Percentiles rank a stretch among this genome's conserved stretches.
These are phyloP conservation scores for Corylus heterophylla DNA, from an alignment of 306 rosid genomes.

Conservation along the genomic window DNA sequence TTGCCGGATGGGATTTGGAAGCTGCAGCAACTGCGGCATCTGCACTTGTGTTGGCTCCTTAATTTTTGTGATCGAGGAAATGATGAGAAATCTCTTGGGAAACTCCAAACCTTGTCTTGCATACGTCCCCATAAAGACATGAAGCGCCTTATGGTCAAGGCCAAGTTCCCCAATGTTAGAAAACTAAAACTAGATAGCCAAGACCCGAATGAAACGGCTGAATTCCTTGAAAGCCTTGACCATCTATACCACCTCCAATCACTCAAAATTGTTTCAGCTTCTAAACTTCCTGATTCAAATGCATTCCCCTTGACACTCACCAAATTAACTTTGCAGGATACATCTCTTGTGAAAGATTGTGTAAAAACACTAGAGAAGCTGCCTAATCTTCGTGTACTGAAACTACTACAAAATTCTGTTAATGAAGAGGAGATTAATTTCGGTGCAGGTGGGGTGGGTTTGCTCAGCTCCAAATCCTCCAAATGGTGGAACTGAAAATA, in stretches of 20 bases:
- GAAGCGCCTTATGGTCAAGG: constrained; percentile 4
- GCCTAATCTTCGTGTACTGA: background rate
- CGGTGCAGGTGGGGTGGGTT: background rate
- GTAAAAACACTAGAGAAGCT: background rate
- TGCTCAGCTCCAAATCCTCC: background rate
- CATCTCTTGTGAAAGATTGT: background rate
- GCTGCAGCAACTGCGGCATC: background rate
- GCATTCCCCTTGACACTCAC: constrained; percentile 4
- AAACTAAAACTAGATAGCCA: background rate
- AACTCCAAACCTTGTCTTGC: constrained; percentile 3
- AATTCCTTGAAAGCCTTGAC: constrained; percentile 1
- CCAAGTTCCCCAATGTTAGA: background rate
- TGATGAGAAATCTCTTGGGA: background rate
- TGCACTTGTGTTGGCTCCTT: background rate
- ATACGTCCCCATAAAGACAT: background rate
- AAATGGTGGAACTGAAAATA: background rate
- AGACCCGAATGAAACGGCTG: background rate
- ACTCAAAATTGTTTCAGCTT: background rate
- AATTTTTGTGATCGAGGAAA: background rate
- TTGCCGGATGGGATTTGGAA: background rate
- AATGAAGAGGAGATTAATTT: background rate
- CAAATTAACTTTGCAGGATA: background rate
- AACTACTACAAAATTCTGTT: background rate
- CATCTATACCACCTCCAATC: constrained; percentile 3
- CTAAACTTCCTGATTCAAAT: background rate